Evolutionary conservation across 208 protist species (phyloP), one percentile per base, ranked within the genome.

Genomic region (Leishmania lainsoni): DNA sequence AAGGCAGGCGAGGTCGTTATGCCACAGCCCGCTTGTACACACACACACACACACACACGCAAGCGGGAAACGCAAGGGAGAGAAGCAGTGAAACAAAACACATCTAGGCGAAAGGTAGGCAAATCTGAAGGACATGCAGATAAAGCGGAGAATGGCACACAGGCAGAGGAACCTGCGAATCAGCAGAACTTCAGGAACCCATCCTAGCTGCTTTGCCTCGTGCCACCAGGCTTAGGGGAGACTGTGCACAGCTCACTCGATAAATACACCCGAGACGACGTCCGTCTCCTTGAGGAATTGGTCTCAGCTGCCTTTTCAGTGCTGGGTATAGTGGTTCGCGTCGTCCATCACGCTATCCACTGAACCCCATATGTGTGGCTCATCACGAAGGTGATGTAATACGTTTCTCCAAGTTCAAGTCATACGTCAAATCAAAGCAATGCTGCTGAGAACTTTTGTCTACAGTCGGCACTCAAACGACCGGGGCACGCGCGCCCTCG

Each of bases 271-370:
- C 16, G 80, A 83, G 26, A 78, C 80, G 65, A 75, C 75, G 51
- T 83, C 80, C 73, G 75, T 78, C 58, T 83, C 80, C 32, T 83
- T 79, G 58, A 72, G 80, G 29, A 78, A 79, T 3, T 83, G 80
- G 74, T 83, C 80, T 74, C 80, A 83, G 65, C 74, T 79, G 32
- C 78, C 74, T 42, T 68, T 78, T 49, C 79, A 83, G 74, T 83
- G 80, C 63, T 83, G 73, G 59, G 39, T 45, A 39, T 78, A 83
- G 65, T 83, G 71, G 17, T 83, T 74, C 29, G 72, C 51, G 22
- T 65, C 74, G 39, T 79, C 35, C 22, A 74, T 45, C 80, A 83
- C 78, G 70, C 16, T 51, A 42, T 22, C 63, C 39, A 32, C 16
- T 22, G 63, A 12, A n/a, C 58, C 20, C 58, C 26, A 17, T 17